Evolutionary conservation across 2,329 filamentous ascomycete species (phyloP).

Genomic region (Penicillium sp.): DNA sequence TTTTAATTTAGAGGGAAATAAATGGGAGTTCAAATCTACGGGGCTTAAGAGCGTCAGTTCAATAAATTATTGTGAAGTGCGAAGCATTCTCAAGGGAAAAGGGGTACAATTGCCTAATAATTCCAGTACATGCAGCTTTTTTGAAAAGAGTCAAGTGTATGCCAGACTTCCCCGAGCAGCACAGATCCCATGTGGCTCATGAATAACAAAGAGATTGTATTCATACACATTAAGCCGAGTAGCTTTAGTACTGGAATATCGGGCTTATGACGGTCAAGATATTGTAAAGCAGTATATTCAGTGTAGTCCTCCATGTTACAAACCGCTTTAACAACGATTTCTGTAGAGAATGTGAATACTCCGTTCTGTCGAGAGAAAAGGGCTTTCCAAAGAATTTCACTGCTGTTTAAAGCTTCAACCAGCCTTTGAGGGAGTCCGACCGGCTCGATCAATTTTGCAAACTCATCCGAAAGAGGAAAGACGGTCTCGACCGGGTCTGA

Average conservation of each 20-base stretch:
- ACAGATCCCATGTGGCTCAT: conserved; percentile 17
- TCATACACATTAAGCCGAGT: conserved; percentile 20
- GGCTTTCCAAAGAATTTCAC: conserved; percentile 24
- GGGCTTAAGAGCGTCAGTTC: no score
- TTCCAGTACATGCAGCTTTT: conserved; percentile 4
- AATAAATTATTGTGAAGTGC: no score
- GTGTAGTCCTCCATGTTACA: conserved; percentile 22
- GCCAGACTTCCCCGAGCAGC: conserved; percentile 21
- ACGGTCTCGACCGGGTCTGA: conserved; percentile 5
- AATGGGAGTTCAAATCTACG: no score
- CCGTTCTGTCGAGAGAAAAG: conserved; percentile 23
- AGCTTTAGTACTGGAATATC: conserved; percentile 22
- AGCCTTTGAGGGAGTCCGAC: conserved; percentile 13
- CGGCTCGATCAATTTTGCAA: conserved; percentile 2
- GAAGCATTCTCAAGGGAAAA: no score
- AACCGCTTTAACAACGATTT: conserved; percentile 26
- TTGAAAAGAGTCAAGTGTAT: conserved; percentile 13
- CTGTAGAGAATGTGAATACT: conserved; percentile 19
- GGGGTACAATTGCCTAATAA: no score
- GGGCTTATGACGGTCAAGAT: conserved; percentile 21
- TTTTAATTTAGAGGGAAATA: no score
- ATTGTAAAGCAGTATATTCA: conserved; percentile 30
- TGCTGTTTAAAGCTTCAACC: conserved; percentile 15
- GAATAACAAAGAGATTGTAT: conserved; percentile 22
- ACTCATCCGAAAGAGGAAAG: conserved; percentile 3